A percentile compares a stretch with the other conserved stretches of the same genome.
Conservation (phyloP, 1,284 basidiomycete genomes). For the Ganoderma lingzhi region DNA sequence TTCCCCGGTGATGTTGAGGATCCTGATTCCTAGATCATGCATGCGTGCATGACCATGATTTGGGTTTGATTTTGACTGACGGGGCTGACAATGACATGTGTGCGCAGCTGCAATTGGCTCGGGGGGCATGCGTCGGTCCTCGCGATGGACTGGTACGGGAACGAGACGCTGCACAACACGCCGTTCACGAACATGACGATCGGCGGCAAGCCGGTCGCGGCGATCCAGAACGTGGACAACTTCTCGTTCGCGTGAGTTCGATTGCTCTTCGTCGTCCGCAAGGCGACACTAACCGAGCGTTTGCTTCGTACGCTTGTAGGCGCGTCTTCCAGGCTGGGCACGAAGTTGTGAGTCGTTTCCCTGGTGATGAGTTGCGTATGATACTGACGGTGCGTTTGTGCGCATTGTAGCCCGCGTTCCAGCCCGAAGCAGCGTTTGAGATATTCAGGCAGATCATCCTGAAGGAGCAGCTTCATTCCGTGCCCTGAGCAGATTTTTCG, state of each 20-base stretch:
- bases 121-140: conserved; percentile 61
- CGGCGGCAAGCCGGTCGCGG: conserved; percentile 55
- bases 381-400: not conserved
- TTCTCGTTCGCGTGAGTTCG: conserved; percentile 52
- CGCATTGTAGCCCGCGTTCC: conserved; percentile 58
- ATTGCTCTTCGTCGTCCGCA: not conserved
- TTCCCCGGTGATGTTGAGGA: not conserved
- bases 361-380: not conserved
- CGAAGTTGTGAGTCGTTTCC: conserved; percentile 56
- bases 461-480: conserved; percentile 62
- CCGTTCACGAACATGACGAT: conserved; percentile 67
- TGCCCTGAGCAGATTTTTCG: conserved; percentile 31
- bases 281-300: not conserved
- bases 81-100: not conserved
- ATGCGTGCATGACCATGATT: too few species aligned
- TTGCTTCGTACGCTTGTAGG: conserved; percentile 38
- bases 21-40: not conserved
- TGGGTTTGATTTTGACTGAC: conserved; percentile 8
- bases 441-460: conserved; percentile 64
- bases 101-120: conserved; percentile 69
- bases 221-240: conserved; percentile 67
- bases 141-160: conserved; percentile 72
- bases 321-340: conserved; percentile 64
- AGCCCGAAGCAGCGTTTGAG: conserved; percentile 61
- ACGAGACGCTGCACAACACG: conserved; percentile 52